phyloP scores from a whole-genome alignment of 805 yeast species.

The Lipomyces lipofer region DNA sequence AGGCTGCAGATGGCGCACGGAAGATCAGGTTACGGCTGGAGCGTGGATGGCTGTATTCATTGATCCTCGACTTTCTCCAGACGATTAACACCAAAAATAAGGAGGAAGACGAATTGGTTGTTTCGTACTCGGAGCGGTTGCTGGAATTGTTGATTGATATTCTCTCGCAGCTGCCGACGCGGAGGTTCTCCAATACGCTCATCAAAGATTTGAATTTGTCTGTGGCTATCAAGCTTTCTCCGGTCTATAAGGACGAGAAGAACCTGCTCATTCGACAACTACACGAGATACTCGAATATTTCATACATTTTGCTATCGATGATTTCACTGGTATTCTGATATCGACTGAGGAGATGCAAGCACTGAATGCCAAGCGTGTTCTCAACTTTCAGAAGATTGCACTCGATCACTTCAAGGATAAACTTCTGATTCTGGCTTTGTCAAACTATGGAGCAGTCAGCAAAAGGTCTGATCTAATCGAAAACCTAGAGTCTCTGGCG shows the following conservation, averaged over 20 bases:
- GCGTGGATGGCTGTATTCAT: slow-evolving; percentile 37
- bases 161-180: slow-evolving; percentile 46
- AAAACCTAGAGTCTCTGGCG: slow-evolving; percentile 31
- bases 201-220: slow-evolving; percentile 35
- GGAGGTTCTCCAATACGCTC: slow-evolving; percentile 42
- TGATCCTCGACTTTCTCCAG: slow-evolving; percentile 29
- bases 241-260: slow-evolving; percentile 11
- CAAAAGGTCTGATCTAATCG: slow-evolving; percentile 30
- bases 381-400: slow-evolving; percentile 36
- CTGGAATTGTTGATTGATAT: slow-evolving; percentile 37
- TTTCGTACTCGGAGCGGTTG: slow-evolving; percentile 18
- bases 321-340: slow-evolving; percentile 44
- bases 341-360: slow-evolving; percentile 26
- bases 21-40: slow-evolving; percentile 32
- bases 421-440: slow-evolving; percentile 35
- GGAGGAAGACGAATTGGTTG: background rate
- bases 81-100: slow-evolving; percentile 4
- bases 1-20: slow-evolving; percentile 26
- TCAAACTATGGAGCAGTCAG: slow-evolving; percentile 35
- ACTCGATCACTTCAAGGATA: slow-evolving; percentile 29
- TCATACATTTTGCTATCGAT: slow-evolving; percentile 45
- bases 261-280: slow-evolving; percentile 7
- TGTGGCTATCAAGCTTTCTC: slow-evolving; percentile 19
- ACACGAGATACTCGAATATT: slow-evolving; percentile 33
- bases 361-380: slow-evolving; percentile 18